phyloP scores from a whole-genome alignment of 139 green algal genomes.

The Trebouxia sp. region DNA sequence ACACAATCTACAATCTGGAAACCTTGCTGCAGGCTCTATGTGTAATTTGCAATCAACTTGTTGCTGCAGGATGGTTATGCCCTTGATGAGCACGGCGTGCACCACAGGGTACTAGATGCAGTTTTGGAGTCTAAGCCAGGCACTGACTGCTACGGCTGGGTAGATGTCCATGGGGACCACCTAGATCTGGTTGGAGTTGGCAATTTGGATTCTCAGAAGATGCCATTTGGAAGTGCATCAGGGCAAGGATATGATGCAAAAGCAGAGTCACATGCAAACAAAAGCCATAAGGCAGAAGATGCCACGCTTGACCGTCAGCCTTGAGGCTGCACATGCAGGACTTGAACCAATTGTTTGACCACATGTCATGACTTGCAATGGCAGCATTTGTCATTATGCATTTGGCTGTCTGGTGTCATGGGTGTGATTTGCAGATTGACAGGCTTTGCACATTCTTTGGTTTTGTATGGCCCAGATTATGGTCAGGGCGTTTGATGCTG shows the following conservation, averaged over 20 bases:
- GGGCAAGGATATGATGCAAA: neutral
- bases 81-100: constrained; percentile 57
- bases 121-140: constrained; percentile 72
- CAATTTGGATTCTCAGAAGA: constrained; percentile 30
- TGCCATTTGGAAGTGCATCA: neutral
- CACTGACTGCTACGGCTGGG: constrained; percentile 56
- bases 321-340: neutral
- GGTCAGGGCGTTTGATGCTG: too few species aligned
- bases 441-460: too few species aligned
- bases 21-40: neutral
- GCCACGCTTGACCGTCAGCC: neutral
- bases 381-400: too few species aligned
- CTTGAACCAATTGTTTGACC: too few species aligned
- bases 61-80: constrained; percentile 54
- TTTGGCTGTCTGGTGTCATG: too few species aligned
- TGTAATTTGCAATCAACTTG: neutral
- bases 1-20: neutral
- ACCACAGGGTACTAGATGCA: constrained; percentile 65
- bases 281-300: neutral
- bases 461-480: too few species aligned
- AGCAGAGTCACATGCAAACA: neutral
- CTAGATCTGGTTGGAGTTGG: constrained; percentile 58
- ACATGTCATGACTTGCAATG: too few species aligned
- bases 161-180: constrained; percentile 48
- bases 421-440: too few species aligned